These are phyloP conservation scores for Jaminaea rosea DNA, from an alignment of 1,284 basidiomycete genomes.

Conservation along the genomic window DNA sequence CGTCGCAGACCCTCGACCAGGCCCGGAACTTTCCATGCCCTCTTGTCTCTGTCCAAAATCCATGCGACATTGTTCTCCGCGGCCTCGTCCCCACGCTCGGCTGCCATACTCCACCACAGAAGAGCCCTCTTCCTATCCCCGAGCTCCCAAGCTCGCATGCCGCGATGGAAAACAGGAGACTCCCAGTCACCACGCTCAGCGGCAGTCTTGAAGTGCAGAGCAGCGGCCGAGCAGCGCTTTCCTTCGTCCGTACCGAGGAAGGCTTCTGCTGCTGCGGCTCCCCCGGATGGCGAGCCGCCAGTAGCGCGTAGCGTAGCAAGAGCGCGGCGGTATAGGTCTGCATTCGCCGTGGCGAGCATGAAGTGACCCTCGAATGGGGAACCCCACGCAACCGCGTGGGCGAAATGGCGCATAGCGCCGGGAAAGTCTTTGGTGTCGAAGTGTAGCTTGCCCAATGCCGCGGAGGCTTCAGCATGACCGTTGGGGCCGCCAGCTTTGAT, in stretches of 20 bases:
- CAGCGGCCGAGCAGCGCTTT: constrained; percentile 19
- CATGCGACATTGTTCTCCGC: constrained; percentile 95
- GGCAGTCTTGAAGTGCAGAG: constrained; percentile 27
- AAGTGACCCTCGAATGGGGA: constrained; percentile 30
- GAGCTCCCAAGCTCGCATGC: constrained; percentile 38
- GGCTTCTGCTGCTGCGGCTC: neutral
- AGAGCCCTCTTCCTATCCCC: constrained; percentile 28
- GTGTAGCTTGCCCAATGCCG: constrained; percentile 77
- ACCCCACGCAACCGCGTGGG: constrained; percentile 15
- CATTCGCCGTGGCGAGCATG: constrained; percentile 25
- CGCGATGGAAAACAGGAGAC: constrained; percentile 35
- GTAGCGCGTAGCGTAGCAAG: neutral
- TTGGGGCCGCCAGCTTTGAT: neutral
- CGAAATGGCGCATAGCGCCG: constrained; percentile 18
- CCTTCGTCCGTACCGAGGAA: neutral
- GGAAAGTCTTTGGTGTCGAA: constrained; percentile 22
- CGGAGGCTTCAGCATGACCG: constrained; percentile 65
- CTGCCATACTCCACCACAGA: constrained; percentile 70
- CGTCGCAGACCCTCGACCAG: constrained; percentile 54
- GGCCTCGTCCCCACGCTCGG: constrained; percentile 72
- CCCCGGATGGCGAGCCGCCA: no score
- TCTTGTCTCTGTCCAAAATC: constrained; percentile 63
- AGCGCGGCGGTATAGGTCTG: constrained; percentile 12
- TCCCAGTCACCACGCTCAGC: constrained; percentile 41
- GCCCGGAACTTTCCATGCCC: constrained; percentile 7